Evolutionary conservation across 257 asterid genomes (phyloP).

Genomic region (Nicotiana otophora): DNA sequence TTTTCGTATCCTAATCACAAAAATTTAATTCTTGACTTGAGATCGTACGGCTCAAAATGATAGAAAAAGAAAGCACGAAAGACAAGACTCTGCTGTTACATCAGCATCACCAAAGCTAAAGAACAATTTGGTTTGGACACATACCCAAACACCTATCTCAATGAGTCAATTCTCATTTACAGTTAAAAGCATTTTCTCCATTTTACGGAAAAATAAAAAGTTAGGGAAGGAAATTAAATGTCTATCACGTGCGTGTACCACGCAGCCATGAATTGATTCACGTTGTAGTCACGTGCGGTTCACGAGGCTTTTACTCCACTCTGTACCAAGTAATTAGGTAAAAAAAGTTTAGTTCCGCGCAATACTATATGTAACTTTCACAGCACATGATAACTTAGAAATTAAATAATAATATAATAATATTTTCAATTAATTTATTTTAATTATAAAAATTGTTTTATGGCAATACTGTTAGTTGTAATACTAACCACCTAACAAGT

Average conservation of each 20-base stretch:
- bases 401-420: background rate
- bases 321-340: background rate
- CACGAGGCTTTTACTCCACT: background rate
- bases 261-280: background rate
- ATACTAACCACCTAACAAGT: background rate
- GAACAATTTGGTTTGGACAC: background rate
- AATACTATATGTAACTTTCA: no score
- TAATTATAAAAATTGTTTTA: background rate
- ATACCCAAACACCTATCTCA: background rate
- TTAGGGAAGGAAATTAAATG: background rate
- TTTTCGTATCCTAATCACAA: background rate
- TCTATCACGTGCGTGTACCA: conserved; percentile 6
- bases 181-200: background rate
- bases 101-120: background rate
- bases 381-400: background rate
- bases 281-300: background rate
- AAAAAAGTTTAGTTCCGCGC: background rate
- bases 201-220: background rate
- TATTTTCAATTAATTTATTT: background rate
- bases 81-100: conserved; percentile 1
- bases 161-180: background rate
- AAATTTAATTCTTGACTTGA: background rate
- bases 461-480: background rate
- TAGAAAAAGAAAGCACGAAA: background rate
- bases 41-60: background rate